These are phyloP conservation scores for Sphaceloma murrayae DNA, from an alignment of 2,329 filamentous ascomycete genomes.

Conservation along the genomic window DNA sequence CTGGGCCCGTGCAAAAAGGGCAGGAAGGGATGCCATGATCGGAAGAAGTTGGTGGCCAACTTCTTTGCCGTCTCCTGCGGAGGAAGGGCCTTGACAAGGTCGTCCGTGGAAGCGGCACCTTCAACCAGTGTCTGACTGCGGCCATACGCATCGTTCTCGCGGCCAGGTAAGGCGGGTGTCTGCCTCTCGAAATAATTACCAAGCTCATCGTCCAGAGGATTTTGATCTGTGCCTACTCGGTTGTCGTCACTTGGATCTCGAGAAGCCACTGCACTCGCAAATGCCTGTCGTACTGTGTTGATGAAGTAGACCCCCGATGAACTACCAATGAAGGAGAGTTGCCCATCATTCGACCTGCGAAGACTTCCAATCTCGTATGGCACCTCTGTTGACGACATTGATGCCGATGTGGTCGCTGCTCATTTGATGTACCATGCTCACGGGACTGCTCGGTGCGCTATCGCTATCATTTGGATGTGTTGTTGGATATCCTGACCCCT, in stretches of 20 bases:
- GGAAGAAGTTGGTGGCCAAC: constrained; percentile 42
- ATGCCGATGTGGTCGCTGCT: too few species aligned
- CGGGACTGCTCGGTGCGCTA: too few species aligned
- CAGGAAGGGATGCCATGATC: constrained; percentile 44
- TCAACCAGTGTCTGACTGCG: neutral
- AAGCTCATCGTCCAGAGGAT: constrained; percentile 7
- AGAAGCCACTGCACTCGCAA: constrained; percentile 27
- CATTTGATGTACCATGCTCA: too few species aligned
- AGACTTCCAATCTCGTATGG: constrained; percentile 15
- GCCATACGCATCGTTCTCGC: neutral
- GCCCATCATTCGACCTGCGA: constrained; percentile 9
- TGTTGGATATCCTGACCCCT: too few species aligned
- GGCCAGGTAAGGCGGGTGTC: neutral
- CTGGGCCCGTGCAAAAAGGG: constrained; percentile 44
- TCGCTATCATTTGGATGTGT: too few species aligned
- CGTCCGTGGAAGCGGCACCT: neutral
- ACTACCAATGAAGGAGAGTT: constrained; percentile 38
- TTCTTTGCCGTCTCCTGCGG: constrained; percentile 31
- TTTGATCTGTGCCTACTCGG: constrained; percentile 1
- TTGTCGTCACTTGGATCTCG: neutral
- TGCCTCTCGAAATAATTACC: constrained; percentile 4
- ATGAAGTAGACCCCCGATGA: constrained; percentile 46
- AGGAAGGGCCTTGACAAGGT: constrained; percentile 21
- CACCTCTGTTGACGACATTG: constrained; percentile 8
- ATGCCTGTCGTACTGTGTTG: constrained; percentile 46